Base-by-base conservation (phyloP, 805 yeast genomes). In the Starmerella bombicola region DNA sequence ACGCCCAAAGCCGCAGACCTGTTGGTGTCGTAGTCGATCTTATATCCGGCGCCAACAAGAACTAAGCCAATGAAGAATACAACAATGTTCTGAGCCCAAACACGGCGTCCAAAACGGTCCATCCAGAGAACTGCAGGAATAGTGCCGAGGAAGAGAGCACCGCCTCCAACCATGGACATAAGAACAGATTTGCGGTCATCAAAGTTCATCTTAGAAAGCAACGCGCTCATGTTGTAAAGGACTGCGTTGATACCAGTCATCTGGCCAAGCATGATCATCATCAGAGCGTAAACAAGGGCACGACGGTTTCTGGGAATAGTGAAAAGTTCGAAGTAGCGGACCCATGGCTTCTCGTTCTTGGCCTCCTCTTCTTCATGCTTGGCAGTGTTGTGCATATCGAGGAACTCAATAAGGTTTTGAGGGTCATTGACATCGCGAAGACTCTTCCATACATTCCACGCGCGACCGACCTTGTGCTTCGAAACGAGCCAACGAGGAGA, bases 131-230 rank as follows among this genome's bases (percentile, higher is more conserved):
- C 68, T 12, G 80, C 80, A 19, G 81, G 81, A 50, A 76, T 74
- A 8, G 80, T 71, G 53, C 81, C 82, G 9, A 76, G 34, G 48
- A 76, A 56, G 33, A 75, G 59, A 1, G 80, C 64, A 28, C 77
- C 80, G 52, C 81, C 81, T 38, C 80, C 80, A 18, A 76, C 81
- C 54, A 74, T 66, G 7, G 80, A 74, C 80, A 76, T 74, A 52
- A 74, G 71, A 7, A 75, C 78, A 19, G 77, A 61, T 38, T 67
- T 57, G 52, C 70, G 70, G 17, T 59, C 58, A 43, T 56, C 46
- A 58, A 76, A 76, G 6, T 80, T 80, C 52, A 76, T 72, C 25
- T 64, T 60, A 3, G 51, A 55, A 74, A 76, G 69, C 53, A 76
- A 60, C 3, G 70, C 70, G 35, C 78, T 68, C 72, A 75, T 67